Evolutionary conservation across 257 asterid genomes (phyloP).

Genomic region (Primulina eburnea): DNA sequence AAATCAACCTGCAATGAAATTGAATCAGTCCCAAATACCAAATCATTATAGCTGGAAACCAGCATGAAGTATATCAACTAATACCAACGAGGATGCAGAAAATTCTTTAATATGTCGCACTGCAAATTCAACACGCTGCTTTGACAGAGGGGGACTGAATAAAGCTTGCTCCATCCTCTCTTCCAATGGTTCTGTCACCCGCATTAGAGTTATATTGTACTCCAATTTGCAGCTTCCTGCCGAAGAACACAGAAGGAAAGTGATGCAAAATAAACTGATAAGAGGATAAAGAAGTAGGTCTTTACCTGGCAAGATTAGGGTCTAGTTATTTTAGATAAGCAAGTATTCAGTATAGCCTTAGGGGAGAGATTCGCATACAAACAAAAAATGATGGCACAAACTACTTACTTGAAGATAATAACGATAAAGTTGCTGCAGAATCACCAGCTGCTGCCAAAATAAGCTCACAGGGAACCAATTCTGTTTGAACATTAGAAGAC

Average conservation of each 20-base stretch:
- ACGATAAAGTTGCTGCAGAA: constrained; percentile 39
- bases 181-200: constrained; percentile 79
- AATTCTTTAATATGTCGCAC: constrained; percentile 68
- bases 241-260: neutral
- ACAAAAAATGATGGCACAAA: neutral
- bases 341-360: neutral
- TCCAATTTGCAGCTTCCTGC: constrained; percentile 67
- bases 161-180: constrained; percentile 95
- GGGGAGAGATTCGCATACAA: no score
- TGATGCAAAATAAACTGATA: neutral
- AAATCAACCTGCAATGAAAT: constrained; percentile 72
- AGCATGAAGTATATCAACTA: constrained; percentile 18
- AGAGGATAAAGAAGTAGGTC: neutral
- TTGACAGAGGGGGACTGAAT: constrained; percentile 84
- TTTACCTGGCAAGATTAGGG: neutral
- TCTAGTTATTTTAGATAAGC: neutral
- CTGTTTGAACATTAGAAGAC: constrained; percentile 59
- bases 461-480: constrained; percentile 59
- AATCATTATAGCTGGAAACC: constrained; percentile 17
- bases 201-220: constrained; percentile 55
- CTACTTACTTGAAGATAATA: constrained; percentile 54
- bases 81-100: constrained; percentile 72
- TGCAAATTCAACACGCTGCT: constrained; percentile 91
- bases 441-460: constrained; percentile 69
- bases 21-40: constrained; percentile 24